Base-by-base conservation (phyloP, 805 yeast genomes). In the Schizosaccharomyces osmophilus region DNA sequence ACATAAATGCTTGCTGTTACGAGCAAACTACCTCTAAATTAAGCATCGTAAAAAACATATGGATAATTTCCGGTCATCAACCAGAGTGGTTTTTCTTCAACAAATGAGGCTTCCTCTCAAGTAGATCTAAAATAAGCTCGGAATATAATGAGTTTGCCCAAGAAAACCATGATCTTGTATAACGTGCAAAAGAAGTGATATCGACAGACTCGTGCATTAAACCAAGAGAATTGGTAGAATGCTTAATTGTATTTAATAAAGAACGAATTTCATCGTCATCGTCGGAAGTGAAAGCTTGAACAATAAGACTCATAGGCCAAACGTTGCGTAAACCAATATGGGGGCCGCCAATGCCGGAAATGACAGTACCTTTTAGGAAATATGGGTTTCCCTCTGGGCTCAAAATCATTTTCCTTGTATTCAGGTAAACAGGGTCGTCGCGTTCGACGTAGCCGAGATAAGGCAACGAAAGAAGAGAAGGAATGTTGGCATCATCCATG, bases 121-220 rank as follows among this genome's bases (percentile, higher is more conserved):
- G 88, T 64, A 87, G 72, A 66, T 86, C 83, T 58, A 87, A 69
- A n/a, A 87, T 82, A 0, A 94, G 83, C 70, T 85, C 85, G 24
- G 88, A 95, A 72, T 87, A 86, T 71, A 88, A 95, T 0, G 94
- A 82, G 69, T 87, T 87, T 66, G 94, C 85, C 96, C 96, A 87
- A 4, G 95, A 84, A 73, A 88, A 88, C 96, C 96, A 87, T 2
- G 93, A 79, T 63, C 96, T 74, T 0, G 95, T 85, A 69, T 71
- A 88, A 1, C 73, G 73, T n/a, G 59, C 61, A n/a, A 63, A 61
- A 5, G 77, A 72, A 65, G 82, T 76, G 9, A 87, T 94, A 63
- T 84, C 73, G 3, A 87, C 80, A 62, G 84, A 78, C 73, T 87
- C 96, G 69, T 87, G 95, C 80, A 87, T 82, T 62, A 87, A 74